phyloP scores from a whole-genome alignment of 1,139 yeast genomes.

The Geotrichum histeridarum region DNA sequence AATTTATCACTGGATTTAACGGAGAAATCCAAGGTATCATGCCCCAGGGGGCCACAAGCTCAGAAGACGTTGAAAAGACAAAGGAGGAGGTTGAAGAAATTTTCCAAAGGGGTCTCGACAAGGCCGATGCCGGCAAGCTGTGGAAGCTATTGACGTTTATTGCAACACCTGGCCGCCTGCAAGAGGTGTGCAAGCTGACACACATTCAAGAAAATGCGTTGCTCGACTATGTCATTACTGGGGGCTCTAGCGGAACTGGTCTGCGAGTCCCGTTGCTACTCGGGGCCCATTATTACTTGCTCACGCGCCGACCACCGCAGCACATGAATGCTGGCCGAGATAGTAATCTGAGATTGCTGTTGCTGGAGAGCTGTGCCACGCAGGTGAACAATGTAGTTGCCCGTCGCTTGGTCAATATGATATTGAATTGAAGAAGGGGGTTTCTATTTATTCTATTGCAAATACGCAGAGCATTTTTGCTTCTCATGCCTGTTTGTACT shows the following conservation, averaged over 20 bases:
- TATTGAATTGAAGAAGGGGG: conserved; percentile 13
- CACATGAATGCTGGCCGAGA: neutral
- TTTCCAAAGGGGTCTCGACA: neutral
- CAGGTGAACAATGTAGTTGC: conserved; percentile 13
- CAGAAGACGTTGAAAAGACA: neutral
- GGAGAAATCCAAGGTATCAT: neutral
- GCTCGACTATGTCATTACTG: conserved; percentile 2
- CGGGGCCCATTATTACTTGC: conserved; percentile 17
- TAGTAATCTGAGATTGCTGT: conserved; percentile 15
- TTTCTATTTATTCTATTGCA: neutral
- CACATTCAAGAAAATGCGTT: neutral
- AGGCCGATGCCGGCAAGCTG: neutral
- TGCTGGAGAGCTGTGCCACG: conserved; percentile 9
- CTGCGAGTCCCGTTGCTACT: conserved; percentile 21
- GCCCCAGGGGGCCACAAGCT: neutral
- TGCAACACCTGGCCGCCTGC: neutral
- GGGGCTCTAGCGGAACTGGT: neutral
- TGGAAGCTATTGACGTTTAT: neutral
- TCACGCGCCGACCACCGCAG: conserved; percentile 8
- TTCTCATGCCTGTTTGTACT: neutral
- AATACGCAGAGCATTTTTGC: too few relatives aligned
- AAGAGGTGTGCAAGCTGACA: neutral
- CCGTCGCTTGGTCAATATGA: conserved; percentile 23
- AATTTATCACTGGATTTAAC: conserved; percentile 19
- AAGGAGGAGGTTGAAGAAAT: neutral